Base-by-base conservation (phyloP, 192 early-diverging fungal species). In the Backusella sp. region DNA sequence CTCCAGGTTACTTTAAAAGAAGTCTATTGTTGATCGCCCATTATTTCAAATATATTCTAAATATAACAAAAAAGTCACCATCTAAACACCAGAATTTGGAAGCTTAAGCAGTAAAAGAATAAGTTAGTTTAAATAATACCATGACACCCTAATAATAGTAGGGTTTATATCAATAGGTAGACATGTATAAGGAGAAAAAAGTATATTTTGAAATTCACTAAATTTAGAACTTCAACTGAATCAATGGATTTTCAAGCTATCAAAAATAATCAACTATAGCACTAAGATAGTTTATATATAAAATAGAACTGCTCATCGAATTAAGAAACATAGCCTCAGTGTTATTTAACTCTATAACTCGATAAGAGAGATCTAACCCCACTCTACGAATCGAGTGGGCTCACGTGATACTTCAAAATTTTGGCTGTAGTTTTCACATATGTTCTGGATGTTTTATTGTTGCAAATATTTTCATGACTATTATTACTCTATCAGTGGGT, bases 401-500 rank as follows among this genome's bases (percentile, higher is more conserved):
- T 23, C 53, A 56, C 53, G 53, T 56, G 53, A 56, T 11, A 9
- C 6, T 17, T 44, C 42, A 17, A 11, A 32, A 26, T 59, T 59
- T 59, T n/a, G 19, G 0, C 52, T 53, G 32, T 32, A 7, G 17
- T 26, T 53, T 53, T 53, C 6, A 8, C 52, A 59, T 2, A 44
- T 44, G 42, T 14, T 44, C 42, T 44, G 39, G 39, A 41, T 41
- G 42, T 44, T 44, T 44, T 44, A 44, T 15, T 44, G 14, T 44
- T 44, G 11, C 11, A 39, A 39, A 4, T 44, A 44, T 44, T 28
- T 28, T 62, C 56, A 62, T 62, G 56, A 62, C 56, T 23, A 62
- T 62, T 62, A 14, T 71, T 26, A 71, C 70, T 30, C 32, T 71
- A 49, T 49, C 70, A 19, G 26, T 71, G 41, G 70, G 70, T 15